Evolutionary conservation across 2,329 filamentous ascomycete genomes (phyloP), one percentile per base, ranked within the genome.

Genomic region (Cryphonectria carpinicola): DNA sequence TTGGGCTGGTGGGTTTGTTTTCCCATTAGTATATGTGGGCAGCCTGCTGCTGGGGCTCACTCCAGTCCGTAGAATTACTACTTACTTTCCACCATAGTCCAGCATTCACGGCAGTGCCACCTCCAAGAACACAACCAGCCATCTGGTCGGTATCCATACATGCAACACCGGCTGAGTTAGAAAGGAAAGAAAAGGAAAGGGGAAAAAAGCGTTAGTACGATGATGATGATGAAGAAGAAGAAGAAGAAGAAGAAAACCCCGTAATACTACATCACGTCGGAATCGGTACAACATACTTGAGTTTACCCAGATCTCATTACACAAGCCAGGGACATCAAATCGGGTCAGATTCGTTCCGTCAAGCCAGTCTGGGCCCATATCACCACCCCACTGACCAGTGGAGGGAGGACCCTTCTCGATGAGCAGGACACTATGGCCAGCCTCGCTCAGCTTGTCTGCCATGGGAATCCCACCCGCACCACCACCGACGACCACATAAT

Each of bases 121-220:
- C 89, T 68, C 89, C 89, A 19, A 91, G 84, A 62, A 91, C 84
- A 74, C 89, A 91, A 11, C 89, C 89, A 46, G 89, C 88, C 88
- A 91, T 91, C 77, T 89, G 87, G 75, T 89, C 88, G 58, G 87
- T 88, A 76, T 91, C 89, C 0, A 84, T 84, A 79, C 89, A 92
- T 64, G 88, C 86, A 76, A 90, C 88, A 41, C 87, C 87, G 11
- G 81, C 82, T 28, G 86, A 2, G 22, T 46, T 46, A 13, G 41
- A 43, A 46, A 3, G 17, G 88, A 22, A n/a, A 19, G 1, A 13
- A 35, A 25, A n/a, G 19, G 1, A 13, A 35, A 25, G 25, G 41
- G 43, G n/a, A 17, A 7, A 25, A 13, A 54, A 25, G 17, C 13
- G 25, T 56, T 25, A 56, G 56, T 3, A 60, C 56, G 10, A 60